Base-by-base conservation (phyloP, 305 asterid genomes). In the Solanum hybrid region DNA sequence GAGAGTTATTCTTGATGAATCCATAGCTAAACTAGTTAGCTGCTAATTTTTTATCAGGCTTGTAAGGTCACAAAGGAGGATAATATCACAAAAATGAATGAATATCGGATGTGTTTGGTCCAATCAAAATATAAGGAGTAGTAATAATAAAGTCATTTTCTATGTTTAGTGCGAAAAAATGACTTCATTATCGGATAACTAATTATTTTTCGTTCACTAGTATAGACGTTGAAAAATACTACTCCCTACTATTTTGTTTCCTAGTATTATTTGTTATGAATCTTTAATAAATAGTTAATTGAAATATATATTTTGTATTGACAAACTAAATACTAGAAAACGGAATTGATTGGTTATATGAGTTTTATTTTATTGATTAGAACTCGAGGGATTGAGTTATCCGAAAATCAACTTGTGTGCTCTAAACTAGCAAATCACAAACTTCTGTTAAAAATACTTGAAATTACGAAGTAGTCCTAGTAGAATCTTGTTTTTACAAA, bases 1-100 rank as follows among this genome's bases (percentile, higher is more conserved):
- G 28, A 92, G 86, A 22, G 89, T 91, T 26, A 89, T 80, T 89
- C 42, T 20, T 61, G 91, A 79, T n/a, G 90, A 39, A 31, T 89
- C 91, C 92, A 90, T 90, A 2, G 2, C 78, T 26, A 67, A 1
- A 14, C 61, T 46, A 57, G 10, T 16, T 2, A 11, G 4, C 77
- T 71, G 33, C 77, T 11, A 71, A 71, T 71, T 69, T 69, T 71
- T 2, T 5, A 11, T 26, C 76, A 69, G 76, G 4, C 76, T 1
- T 24, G 31, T 69, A 24, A 67, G 46, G 46, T 36, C 8, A 36
- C 39, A 7, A 36, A 36, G 40, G 57, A 20, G 26, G 26, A 61
- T 20, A 8, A 61, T 22, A 1, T 61, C 28, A 61, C 1, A 8
- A 61, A 67, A 67, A 71, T 71, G 8, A 71, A 71, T 28, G 6